Percentiles rank a stretch among this genome's conserved stretches.
These are phyloP conservation scores for Acacia crassicarpa DNA, from an alignment of 306 rosid species.

Conservation along the genomic window DNA sequence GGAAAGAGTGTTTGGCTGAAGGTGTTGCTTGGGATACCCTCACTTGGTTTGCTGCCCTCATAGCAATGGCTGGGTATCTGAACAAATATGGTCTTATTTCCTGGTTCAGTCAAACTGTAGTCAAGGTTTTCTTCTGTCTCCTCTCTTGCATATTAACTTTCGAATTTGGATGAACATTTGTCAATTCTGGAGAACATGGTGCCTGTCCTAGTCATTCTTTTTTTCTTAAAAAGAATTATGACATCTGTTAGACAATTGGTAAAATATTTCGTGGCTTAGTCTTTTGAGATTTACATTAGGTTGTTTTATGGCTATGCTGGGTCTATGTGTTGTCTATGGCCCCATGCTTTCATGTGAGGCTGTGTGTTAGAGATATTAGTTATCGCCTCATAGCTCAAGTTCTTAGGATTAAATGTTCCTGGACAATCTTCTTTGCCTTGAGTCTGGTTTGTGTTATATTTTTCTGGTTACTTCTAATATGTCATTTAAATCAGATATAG, in stretches of 20 bases:
- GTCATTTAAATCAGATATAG: slow-evolving; percentile 4
- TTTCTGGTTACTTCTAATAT: slow-evolving; percentile 2
- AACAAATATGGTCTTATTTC: slow-evolving; percentile 98
- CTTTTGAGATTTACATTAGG: background rate
- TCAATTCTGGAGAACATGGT: slow-evolving; percentile 3
- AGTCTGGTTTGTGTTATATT: slow-evolving; percentile 15
- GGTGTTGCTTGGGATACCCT: slow-evolving; percentile 99
- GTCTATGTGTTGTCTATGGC: background rate
- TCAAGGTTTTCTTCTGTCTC: slow-evolving; percentile 69
- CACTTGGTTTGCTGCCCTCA: slow-evolving; percentile 99
- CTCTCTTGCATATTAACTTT: background rate
- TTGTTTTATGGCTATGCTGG: background rate
- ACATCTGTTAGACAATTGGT: background rate
- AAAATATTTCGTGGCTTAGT: background rate
- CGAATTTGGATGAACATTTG: slow-evolving; percentile 11
- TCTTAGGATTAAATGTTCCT: background rate
- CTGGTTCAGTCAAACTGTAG: slow-evolving; percentile 96
- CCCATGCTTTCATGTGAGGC: background rate
- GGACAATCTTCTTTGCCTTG: slow-evolving; percentile 1
- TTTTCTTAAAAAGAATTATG: background rate
- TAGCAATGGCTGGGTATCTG: slow-evolving; percentile 99
- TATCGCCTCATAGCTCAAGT: background rate
- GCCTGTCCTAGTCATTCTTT: background rate
- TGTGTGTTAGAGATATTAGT: background rate
- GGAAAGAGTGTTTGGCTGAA: slow-evolving; percentile 98